Conservation (phyloP, 2,329 filamentous ascomycete genomes). For the Diaporthe citrichinensis region DNA sequence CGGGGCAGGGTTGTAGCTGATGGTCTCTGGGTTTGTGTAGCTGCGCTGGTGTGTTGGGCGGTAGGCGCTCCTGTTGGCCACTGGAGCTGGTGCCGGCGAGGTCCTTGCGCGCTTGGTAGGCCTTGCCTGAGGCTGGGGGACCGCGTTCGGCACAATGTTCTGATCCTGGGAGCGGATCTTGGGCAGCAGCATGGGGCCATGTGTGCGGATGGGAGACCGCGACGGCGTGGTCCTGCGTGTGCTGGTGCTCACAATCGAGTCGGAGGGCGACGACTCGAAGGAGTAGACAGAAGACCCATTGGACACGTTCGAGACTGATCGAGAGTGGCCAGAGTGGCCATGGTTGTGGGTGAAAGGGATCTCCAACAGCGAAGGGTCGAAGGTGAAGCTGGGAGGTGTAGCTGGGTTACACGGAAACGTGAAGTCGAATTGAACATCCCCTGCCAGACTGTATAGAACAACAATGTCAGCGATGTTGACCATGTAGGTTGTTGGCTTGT, state of each 20-base stretch:
- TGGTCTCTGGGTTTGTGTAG: conserved; percentile 73
- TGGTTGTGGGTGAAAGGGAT: conserved; percentile 61
- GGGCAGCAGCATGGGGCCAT: conserved; percentile 84
- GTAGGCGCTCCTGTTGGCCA: conserved; percentile 50
- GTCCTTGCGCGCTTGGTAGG: conserved; percentile 72
- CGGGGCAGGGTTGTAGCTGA: conserved; percentile 56
- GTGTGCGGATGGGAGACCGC: conserved; percentile 79
- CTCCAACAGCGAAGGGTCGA: conserved; percentile 70
- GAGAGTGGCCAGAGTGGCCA: conserved; percentile 62
- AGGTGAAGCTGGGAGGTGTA: conserved; percentile 67
- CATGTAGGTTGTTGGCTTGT: neutral
- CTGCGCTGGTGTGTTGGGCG: conserved; percentile 68
- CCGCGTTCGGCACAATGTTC: conserved; percentile 72
- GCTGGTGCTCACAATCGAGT: conserved; percentile 69
- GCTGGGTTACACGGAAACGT: conserved; percentile 68
- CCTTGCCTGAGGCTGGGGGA: conserved; percentile 52
- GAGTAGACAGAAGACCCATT: conserved; percentile 65
- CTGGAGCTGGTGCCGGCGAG: conserved; percentile 58
- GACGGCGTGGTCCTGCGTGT: conserved; percentile 78
- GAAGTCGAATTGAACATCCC: conserved; percentile 74
- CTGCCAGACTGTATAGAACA: conserved; percentile 66
- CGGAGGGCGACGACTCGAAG: conserved; percentile 74
- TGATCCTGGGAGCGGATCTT: conserved; percentile 91
- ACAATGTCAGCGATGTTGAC: conserved; percentile 47
- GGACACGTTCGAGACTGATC: conserved; percentile 76